phyloP scores from a whole-genome alignment of 768 basidiomycete genomes.

The Tephrocybe rancida region DNA sequence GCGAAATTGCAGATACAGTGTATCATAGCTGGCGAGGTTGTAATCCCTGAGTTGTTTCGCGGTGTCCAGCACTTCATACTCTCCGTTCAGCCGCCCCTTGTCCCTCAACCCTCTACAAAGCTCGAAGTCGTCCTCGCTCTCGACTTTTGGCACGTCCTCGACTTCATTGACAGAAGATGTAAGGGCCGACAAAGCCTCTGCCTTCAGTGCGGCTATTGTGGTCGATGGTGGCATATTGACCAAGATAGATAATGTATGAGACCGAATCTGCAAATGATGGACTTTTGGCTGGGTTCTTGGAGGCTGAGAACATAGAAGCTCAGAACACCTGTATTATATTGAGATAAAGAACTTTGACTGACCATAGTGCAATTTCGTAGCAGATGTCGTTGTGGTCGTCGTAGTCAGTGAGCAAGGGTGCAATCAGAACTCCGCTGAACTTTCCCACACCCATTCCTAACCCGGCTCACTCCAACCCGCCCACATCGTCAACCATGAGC shows the following conservation, averaged over 20 bases:
- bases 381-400: slow-evolving; percentile 12
- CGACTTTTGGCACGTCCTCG: slow-evolving; percentile 30
- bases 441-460: slow-evolving; percentile 22
- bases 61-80: slow-evolving; percentile 56
- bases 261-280: slow-evolving; percentile 71
- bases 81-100: slow-evolving; percentile 49
- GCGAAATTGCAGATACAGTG: slow-evolving; percentile 67
- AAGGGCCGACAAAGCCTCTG: slow-evolving; percentile 65
- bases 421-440: slow-evolving; percentile 30
- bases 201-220: slow-evolving; percentile 61
- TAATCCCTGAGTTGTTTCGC: slow-evolving; percentile 47
- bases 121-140: slow-evolving; percentile 51
- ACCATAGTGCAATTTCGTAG: slow-evolving; percentile 2
- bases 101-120: slow-evolving; percentile 57
- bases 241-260: slow-evolving; percentile 70
- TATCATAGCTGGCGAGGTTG: slow-evolving; percentile 65
- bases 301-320: slow-evolving; percentile 36
- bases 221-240: slow-evolving; percentile 55
- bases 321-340: not conserved
- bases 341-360: not conserved
- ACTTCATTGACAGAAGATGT: slow-evolving; percentile 44
- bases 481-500: slow-evolving; percentile 45
- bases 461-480: slow-evolving; percentile 21
- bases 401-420: slow-evolving; percentile 8
- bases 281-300: slow-evolving; percentile 58